Base-by-base conservation (phyloP, 441 rosid genomes). In the Macaranga tanarius region DNA sequence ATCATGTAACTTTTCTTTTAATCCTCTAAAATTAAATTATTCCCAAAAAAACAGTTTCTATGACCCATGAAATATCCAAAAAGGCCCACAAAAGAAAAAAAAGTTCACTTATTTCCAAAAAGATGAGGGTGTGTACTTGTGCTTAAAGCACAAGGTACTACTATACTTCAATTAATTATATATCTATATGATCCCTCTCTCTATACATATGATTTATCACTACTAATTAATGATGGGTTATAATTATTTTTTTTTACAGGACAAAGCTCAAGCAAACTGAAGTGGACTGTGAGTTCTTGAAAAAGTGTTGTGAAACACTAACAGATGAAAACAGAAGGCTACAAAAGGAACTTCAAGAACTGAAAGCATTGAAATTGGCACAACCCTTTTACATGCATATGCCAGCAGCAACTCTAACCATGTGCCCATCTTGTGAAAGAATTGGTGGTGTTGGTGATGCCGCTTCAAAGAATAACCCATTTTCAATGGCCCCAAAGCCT, bases 241-340 rank as follows among this genome's bases (percentile, higher is more conserved):
- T 23, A 56, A 65, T 57, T 2, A 50, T 51, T 19, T 19, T 63
- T 52, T 34, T 7, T 34, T 34, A 34, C 89, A 94, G 97, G 82
- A 92, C 99, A 38, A 95, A 95, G 83, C 82, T 95, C 83, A 95
- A 95, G 86, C 99, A 92, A 59, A 92, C 97, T 2, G 99, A 94
- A 84, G 92, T 92, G 28, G 97, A 95, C 79, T 95, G 97, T 28
- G 97, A 95, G 84, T 86, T 89, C 62, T 79, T 95, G 72, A 86
- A 89, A 83, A 84, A 95, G 73, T 92, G 97, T 77, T 92, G 95
- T 59, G 94, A 92, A 78, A 90, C 90, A 73, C 83, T 92, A 69
- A 89, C 99, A 73, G 97, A 90, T 60, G 97, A 94, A 69, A 94
- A 94, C 79, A 84, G 90, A 73, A 86, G 96, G 81, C 59, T 94